Evolutionary conservation across 805 yeast genomes (phyloP).

Genomic region (Gaillardinia entomophila): DNA sequence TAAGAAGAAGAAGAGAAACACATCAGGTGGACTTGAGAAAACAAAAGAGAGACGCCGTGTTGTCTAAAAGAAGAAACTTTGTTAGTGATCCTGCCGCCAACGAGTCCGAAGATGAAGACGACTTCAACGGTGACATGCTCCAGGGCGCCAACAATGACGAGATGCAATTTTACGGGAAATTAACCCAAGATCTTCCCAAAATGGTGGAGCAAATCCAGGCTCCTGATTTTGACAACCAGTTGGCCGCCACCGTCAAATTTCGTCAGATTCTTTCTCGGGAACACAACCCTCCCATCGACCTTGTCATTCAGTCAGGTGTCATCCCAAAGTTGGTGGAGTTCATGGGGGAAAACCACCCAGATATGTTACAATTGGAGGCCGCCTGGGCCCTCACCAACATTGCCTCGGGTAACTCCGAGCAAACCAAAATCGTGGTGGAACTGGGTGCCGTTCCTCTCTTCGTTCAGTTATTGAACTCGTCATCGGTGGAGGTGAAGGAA

Average conservation of each 20-base stretch:
- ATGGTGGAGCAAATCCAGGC: constrained; percentile 81
- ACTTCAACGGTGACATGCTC: constrained; percentile 20
- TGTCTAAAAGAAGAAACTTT: constrained; percentile 89
- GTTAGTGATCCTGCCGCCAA: constrained; percentile 29
- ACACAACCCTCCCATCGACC: constrained; percentile 92
- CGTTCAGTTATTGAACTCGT: constrained; percentile 73
- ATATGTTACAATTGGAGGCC: constrained; percentile 90
- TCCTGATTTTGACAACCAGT: constrained; percentile 68
- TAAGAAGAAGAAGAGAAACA: constrained; percentile 95
- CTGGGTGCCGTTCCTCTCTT: constrained; percentile 92
- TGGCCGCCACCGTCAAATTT: constrained; percentile 86
- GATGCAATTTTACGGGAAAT: constrained; percentile 32
- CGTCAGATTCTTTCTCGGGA: constrained; percentile 92
- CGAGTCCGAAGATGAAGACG: constrained; percentile 38
- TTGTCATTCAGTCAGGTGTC: constrained; percentile 89
- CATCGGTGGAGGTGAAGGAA: constrained; percentile 87
- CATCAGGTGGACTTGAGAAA: constrained; percentile 96
- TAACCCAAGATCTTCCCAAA: constrained; percentile 65
- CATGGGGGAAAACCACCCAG: constrained; percentile 68
- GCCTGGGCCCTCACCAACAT: constrained; percentile 99
- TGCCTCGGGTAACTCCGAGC: constrained; percentile 89
- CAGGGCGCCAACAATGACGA: constrained; percentile 47
- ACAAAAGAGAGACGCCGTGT: constrained; percentile 91
- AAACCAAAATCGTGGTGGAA: constrained; percentile 86
- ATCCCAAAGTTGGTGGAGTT: constrained; percentile 87